Base-by-base conservation (phyloP, 2,329 filamentous ascomycete genomes). In the Byssothecium circinans region DNA sequence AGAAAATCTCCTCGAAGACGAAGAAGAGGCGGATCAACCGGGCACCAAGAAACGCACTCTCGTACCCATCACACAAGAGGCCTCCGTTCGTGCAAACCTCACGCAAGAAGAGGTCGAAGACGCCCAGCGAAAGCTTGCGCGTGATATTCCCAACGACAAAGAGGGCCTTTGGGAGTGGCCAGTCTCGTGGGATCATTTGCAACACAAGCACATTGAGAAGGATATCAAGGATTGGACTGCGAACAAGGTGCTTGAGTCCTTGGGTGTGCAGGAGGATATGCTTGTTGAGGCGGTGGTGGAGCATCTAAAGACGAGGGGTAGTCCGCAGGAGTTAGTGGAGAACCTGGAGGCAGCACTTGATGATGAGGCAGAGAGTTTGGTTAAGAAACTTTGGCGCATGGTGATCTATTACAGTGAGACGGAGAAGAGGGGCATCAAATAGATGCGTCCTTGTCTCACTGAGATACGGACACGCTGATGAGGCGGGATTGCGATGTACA, bases 331-430 rank as follows among this genome's bases (percentile, higher is more conserved):
- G 45, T 71, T 99, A 60, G 89, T 92, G 17, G 89, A 90, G 57
- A 87, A 95, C 65, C 74, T 99, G 47, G 88, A 89, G 68, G 88
- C 87, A 84, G 89, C 90, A 35, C 78, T 99, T 53, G 94, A 96
- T 66, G 94, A 99, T 65, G 94, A 97, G 67, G 91, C 91, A 10
- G 91, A 96, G 71, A 86, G 89, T 20, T 76, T 99, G 57, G 91
- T 97, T 41, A 95, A 90, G 82, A 97, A 96, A 76, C 81, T 99
- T 29, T 99, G 94, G 94, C 84, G 92, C 41, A 95, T 97, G 90
- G 85, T 96, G 48, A 95, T 97, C 64, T 97, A 96, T 83, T 96
- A 92, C 64, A 94, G 89, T 5, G 92, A 97, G 73, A 89, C 87
- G 64, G 92, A 96, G 80, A 95, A 94, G 76, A 80, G 91, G 54